Evolutionary conservation across 345 rosid genomes (phyloP), one percentile per base, ranked within the genome.

Genomic region (Balakata baccata): DNA sequence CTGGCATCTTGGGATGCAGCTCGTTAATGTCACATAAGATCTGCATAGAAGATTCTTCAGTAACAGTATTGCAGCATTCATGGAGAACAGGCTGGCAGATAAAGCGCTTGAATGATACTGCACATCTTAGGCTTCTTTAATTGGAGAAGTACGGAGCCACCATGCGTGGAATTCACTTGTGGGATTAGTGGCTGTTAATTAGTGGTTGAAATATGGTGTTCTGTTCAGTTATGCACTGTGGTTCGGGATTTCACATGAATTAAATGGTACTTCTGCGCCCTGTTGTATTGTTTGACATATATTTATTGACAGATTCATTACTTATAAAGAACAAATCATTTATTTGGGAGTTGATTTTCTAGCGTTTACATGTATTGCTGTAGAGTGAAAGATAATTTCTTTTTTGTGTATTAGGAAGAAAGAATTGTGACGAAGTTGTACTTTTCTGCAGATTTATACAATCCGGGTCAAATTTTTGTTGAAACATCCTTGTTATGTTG

Each of bases 71-170:
- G 59, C 93, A 86, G 66, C 97, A 92, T 80, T 90, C 97, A 0
- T 90, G 91, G 88, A 87, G 73, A 86, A 87, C 86, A 3, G 98
- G 98, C 6, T 94, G 97, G 98, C 97, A 90, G 88, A 82, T 94
- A 69, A 94, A 92, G 83, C 86, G 94, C 66, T 68, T 90, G 74
- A 94, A 94, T 66, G 98, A 94, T 75, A 88, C 92, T 45, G 84
- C 95, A 58, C 97, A 94, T 81, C 88, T 94, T 57, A 90, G 95
- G 83, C 89, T 92, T 84, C 90, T 94, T 53, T 94, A 89, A 84
- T 67, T 74, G 74, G 49, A 72, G 65, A 66, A 59, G 60, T 57
- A 39, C 51, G 34, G 11, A 47, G 45, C 47, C 70, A 60, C 47
- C 70, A 60, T 43, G 23, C 3, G 34, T 66, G 71, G 56, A 73